These are phyloP conservation scores for Modicella reniformis DNA, from an alignment of 371 early-diverging fungal genomes.

Conservation along the genomic window DNA sequence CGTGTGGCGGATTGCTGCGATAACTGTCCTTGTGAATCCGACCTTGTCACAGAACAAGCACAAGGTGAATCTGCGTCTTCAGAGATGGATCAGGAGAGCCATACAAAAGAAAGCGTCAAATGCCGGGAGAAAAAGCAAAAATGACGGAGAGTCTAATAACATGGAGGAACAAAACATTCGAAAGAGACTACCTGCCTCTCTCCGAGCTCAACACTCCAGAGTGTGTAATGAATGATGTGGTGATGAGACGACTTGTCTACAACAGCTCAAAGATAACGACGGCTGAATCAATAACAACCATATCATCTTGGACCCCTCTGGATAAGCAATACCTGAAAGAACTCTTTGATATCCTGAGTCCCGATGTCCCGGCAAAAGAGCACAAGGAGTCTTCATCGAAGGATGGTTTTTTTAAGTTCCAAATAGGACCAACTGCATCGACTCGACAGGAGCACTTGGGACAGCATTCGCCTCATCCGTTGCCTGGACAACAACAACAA, in stretches of 20 bases:
- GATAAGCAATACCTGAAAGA: background rate
- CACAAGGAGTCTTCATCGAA: too few relatives aligned
- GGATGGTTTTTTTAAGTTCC: background rate
- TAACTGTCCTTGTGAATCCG: constrained; percentile 6
- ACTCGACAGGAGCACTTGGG: background rate
- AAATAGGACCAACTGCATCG: background rate
- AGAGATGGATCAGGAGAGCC: too few relatives aligned
- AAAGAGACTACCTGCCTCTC: background rate
- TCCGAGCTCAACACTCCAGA: too few relatives aligned
- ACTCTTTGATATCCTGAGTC: too few relatives aligned
- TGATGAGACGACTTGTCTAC: constrained; percentile 1
- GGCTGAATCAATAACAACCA: background rate
- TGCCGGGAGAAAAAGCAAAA: background rate
- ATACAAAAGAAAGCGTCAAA: background rate
- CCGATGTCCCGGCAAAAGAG: too few relatives aligned
- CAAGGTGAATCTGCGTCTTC: too few relatives aligned
- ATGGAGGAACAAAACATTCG: background rate
- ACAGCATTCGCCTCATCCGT: background rate
- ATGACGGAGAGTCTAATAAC: background rate
- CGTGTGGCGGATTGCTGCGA: constrained; percentile 18
- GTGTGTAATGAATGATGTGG: background rate
- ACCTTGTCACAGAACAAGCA: background rate
- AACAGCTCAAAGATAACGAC: constrained; percentile 2
- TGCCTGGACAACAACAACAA: background rate
- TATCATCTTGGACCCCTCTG: background rate